A percentile compares a stretch with the other conserved stretches of the same genome.
Evolutionary conservation across 352 stramenopile species (phyloP).

Genomic region (Pythium rishiriense): DNA sequence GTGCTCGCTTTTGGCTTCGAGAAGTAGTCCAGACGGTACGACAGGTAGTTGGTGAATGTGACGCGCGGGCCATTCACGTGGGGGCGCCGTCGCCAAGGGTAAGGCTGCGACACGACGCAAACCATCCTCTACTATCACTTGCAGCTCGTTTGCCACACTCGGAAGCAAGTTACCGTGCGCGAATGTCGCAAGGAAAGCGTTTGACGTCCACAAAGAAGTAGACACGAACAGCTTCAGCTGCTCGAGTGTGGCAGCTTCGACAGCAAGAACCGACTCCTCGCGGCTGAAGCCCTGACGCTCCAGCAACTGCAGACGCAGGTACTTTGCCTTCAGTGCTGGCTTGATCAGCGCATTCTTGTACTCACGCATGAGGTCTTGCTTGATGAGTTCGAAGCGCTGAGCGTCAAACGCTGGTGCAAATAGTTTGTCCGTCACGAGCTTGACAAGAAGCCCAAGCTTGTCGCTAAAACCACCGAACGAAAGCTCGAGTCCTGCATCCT

Average conservation of each 20-base stretch:
- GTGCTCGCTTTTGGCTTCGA: constrained; percentile 71
- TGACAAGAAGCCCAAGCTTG: constrained; percentile 50
- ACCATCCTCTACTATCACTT: constrained; percentile 44
- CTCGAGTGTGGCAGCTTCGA: constrained; percentile 41
- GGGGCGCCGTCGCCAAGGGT: constrained; percentile 25
- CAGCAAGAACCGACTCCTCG: constrained; percentile 47
- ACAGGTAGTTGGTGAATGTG: constrained; percentile 61
- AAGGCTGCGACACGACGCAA: constrained; percentile 35
- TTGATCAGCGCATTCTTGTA: constrained; percentile 73
- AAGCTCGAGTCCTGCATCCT: constrained; percentile 63
- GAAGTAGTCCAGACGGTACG: constrained; percentile 41
- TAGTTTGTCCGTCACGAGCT: constrained; percentile 46
- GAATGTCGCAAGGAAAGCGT: constrained; percentile 57
- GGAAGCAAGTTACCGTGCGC: constrained; percentile 71
- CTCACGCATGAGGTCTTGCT: constrained; percentile 54
- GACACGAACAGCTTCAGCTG: constrained; percentile 43
- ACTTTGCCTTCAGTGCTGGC: constrained; percentile 56
- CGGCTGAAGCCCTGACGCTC: constrained; percentile 54
- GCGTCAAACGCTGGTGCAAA: constrained; percentile 29
- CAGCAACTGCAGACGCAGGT: constrained; percentile 70
- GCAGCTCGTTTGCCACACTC: constrained; percentile 33
- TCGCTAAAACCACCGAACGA: constrained; percentile 73
- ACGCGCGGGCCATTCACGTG: constrained; percentile 34
- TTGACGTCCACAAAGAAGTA: constrained; percentile 47
- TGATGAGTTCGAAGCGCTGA: constrained; percentile 51